Evolutionary conservation across 352 stramenopile genomes (phyloP).

Genomic region (Lagenidium sp.): DNA sequence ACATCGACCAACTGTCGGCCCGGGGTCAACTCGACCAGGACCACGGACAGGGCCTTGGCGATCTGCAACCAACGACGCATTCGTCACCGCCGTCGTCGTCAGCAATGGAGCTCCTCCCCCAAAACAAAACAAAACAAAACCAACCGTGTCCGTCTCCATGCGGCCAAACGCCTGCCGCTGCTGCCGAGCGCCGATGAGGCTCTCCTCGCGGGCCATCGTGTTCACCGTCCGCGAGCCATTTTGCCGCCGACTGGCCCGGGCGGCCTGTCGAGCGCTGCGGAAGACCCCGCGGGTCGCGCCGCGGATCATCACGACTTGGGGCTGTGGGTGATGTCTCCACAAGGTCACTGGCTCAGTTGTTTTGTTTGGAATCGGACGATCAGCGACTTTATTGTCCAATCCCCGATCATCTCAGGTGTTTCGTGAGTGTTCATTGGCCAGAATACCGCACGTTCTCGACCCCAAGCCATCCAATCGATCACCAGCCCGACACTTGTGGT

Average conservation of each 20-base stretch:
- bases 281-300: constrained; percentile 30
- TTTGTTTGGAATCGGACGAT: too few species aligned
- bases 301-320: constrained; percentile 41
- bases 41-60: constrained; percentile 25
- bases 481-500: neutral
- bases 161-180: constrained; percentile 47
- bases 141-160: constrained; percentile 26
- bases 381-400: too few species aligned
- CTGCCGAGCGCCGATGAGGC: constrained; percentile 27
- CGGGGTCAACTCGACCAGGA: constrained; percentile 16
- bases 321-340: too few species aligned
- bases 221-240: constrained; percentile 11
- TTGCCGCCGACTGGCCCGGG: constrained; percentile 30
- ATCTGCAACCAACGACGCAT: constrained; percentile 35
- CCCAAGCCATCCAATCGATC: neutral
- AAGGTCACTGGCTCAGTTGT: too few species aligned
- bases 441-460: neutral
- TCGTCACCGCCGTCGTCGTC: too few species aligned
- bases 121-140: too few species aligned
- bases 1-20: constrained; percentile 32
- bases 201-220: constrained; percentile 24
- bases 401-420: too few species aligned
- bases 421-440: neutral
- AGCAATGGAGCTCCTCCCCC: too few species aligned
- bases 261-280: constrained; percentile 40